Evolutionary conservation across 1,139 yeast species (phyloP).

Genomic region (Protomyces arabidopsidicola): DNA sequence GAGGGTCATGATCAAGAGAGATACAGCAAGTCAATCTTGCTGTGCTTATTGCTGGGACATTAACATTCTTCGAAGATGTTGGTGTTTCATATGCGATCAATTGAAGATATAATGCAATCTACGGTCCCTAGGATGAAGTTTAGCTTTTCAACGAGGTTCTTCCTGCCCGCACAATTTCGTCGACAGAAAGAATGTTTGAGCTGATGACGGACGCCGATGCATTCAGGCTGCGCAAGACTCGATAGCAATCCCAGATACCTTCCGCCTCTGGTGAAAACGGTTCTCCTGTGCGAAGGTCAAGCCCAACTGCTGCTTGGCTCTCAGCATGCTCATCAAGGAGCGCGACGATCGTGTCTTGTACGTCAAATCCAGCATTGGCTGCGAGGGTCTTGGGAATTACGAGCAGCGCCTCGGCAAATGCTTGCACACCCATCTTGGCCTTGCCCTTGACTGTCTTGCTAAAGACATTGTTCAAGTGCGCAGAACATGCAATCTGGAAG

Average conservation of each 20-base stretch:
- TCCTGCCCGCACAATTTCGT: conserved; percentile 66
- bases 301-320: conserved; percentile 72
- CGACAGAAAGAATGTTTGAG: conserved; percentile 84
- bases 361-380: conserved; percentile 88
- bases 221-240: conserved; percentile 88
- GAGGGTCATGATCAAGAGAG: no score
- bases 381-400: conserved; percentile 90
- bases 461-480: conserved; percentile 54
- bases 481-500: conserved; percentile 76
- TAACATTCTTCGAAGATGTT: no score
- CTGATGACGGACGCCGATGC: conserved; percentile 94
- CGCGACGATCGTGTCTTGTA: conserved; percentile 78
- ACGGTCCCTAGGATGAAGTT: no score
- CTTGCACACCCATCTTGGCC: conserved; percentile 82
- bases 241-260: conserved; percentile 94
- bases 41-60: no score
- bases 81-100: no score
- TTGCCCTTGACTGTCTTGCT: conserved; percentile 66
- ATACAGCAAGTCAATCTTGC: no score
- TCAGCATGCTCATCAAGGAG: conserved; percentile 88
- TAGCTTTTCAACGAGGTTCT: no score
- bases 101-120: no score
- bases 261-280: conserved; percentile 93
- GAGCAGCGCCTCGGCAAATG: conserved; percentile 86
- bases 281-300: conserved; percentile 85